Evolutionary conservation across 768 basidiomycete genomes (phyloP).

Genomic region (Leccinum sublutescens): DNA sequence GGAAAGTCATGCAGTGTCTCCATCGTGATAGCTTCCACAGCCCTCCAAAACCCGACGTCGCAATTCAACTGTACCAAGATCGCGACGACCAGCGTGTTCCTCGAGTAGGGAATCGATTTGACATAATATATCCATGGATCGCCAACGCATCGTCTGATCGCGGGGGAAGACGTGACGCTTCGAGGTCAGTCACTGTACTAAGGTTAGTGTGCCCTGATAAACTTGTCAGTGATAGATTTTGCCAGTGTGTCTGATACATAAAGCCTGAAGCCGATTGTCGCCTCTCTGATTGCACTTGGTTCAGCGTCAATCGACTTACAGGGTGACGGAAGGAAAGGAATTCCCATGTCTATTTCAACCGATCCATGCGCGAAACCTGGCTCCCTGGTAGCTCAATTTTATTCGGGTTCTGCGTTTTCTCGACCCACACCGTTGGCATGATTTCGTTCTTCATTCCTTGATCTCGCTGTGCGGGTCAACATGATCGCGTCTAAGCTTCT

Average conservation of each 20-base stretch:
- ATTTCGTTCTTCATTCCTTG: too few species aligned
- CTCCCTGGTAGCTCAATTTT: slow-evolving; percentile 45
- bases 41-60: slow-evolving; percentile 40
- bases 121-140: slow-evolving; percentile 42
- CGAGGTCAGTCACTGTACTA: slow-evolving; percentile 35
- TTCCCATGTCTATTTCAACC: slow-evolving; percentile 92
- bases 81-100: slow-evolving; percentile 44
- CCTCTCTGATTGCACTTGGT: background rate
- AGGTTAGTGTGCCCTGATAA: background rate
- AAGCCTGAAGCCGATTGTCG: slow-evolving; percentile 37
- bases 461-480: too few species aligned
- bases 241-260: background rate
- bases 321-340: slow-evolving; percentile 84
- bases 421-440: too few species aligned
- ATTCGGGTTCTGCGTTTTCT: background rate
- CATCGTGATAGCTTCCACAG: slow-evolving; percentile 10
- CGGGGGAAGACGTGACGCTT: slow-evolving; percentile 34
- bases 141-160: slow-evolving; percentile 45
- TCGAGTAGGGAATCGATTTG: slow-evolving; percentile 60
- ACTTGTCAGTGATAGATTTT: background rate
- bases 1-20: too few species aligned
- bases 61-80: slow-evolving; percentile 60
- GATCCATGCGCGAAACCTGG: slow-evolving; percentile 78
- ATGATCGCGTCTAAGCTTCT: too few species aligned
- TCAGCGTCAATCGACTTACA: slow-evolving; percentile 22